Base-by-base conservation (phyloP, 139 green algal species). In the Deuterostichococcus epilithicus region DNA sequence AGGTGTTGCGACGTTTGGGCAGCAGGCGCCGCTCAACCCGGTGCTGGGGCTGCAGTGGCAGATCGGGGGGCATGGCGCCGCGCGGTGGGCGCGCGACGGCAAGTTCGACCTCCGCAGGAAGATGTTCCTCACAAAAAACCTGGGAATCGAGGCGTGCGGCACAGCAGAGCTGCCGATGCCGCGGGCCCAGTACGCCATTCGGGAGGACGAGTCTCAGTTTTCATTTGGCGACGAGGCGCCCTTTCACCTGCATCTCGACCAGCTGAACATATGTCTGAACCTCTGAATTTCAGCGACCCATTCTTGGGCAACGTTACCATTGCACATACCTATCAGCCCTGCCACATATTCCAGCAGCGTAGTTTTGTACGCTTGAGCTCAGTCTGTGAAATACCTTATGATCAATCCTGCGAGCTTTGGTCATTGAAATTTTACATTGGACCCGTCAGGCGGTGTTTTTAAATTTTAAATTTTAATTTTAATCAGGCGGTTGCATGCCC, bases 181-280 rank as follows among this genome's bases (percentile, higher is more conserved):
- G 3, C 71, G 63, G 32, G 85, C 84, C 2, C 44, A 75, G 6
- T 89, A 77, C 30, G 52, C 72, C 34, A n/a, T 63, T 25, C 58
- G 63, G 30, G 34, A 60, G 36, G 60, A 34, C 34, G n/a, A 76
- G 47, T 35, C 60, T 1, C 60, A 73, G 0, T n/a, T 63, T 39
- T 58, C 88, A 6, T 38, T 39, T 22, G 37, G 86, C 30, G 83
- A 82, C 13, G 73, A 88, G n/a, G 82, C 83, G 4, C 68, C 80
- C n/a, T 84, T 88, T 44, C 59, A 79, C 38, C 60, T 90, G 59
- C 80, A 85, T 42, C 39, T 88, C 8, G 83, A 76, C 32, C 76
- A 90, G 67, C 30, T 92, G n/a, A 84, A 88, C 67, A 74, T 80
- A 0, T 47, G 90, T 1, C 59, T 94, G 39, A 63, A 88, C 37